Conservation (phyloP, 169 alveolate genomes). For the Plasmodium sp. region DNA sequence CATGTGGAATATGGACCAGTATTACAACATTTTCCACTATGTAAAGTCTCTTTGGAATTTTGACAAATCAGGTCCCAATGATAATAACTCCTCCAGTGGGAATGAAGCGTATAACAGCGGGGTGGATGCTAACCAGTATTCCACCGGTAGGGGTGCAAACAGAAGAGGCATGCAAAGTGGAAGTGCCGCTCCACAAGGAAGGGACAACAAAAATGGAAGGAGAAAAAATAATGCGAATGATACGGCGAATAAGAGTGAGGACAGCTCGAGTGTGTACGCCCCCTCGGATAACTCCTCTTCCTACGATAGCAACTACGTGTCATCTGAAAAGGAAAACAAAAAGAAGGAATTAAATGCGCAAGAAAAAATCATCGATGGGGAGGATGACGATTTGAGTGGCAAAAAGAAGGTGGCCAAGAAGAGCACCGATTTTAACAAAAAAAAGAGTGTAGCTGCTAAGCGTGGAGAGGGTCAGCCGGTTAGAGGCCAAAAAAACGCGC, state of each 20-base stretch:
- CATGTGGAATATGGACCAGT: conserved; percentile 30
- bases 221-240: neutral
- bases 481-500: neutral
- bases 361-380: conserved; percentile 48
- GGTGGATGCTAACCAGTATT: neutral
- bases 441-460: neutral
- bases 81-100: conserved; percentile 16
- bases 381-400: neutral
- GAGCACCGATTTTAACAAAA: neutral
- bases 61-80: conserved; percentile 44
- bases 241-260: neutral
- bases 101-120: conserved; percentile 3
- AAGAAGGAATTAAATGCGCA: conserved; percentile 62
- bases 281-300: conserved; percentile 14
- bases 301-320: conserved; percentile 41
- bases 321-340: conserved; percentile 65
- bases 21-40: conserved; percentile 66
- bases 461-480: neutral
- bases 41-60: conserved; percentile 72
- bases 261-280: neutral
- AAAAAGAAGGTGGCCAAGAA: neutral
- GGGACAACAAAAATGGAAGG: neutral
- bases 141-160: neutral
- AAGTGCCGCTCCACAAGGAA: neutral
- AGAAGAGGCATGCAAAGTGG: neutral